A percentile compares a stretch with the other conserved stretches of the same genome.
These are phyloP conservation scores for Dactylellina drechsleri DNA, from an alignment of 2,329 filamentous ascomycete genomes.

Conservation along the genomic window DNA sequence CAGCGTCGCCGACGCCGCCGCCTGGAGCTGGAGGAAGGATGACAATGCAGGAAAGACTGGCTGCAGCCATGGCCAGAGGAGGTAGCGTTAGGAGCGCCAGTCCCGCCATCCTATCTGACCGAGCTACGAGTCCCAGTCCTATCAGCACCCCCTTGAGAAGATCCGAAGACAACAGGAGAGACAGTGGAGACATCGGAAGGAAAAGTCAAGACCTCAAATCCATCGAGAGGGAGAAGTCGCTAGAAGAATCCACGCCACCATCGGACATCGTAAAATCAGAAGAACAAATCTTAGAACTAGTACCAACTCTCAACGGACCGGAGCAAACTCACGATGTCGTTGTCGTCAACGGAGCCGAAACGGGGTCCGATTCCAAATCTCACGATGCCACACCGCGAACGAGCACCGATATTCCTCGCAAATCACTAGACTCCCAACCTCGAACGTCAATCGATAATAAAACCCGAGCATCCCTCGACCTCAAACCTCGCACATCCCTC, in stretches of 20 bases:
- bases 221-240: slow-evolving; percentile 54
- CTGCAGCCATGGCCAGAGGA: slow-evolving; percentile 83
- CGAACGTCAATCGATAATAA: slow-evolving; percentile 21
- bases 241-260: slow-evolving; percentile 28
- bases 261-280: slow-evolving; percentile 49
- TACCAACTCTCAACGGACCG: slow-evolving; percentile 63
- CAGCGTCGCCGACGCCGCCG: slow-evolving; percentile 64
- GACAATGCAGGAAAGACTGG: slow-evolving; percentile 81
- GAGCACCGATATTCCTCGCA: slow-evolving; percentile 36
- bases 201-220: slow-evolving; percentile 56
- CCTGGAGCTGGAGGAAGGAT: slow-evolving; percentile 65
- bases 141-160: slow-evolving; percentile 63
- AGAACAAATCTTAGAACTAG: slow-evolving; percentile 60
- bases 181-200: slow-evolving; percentile 54
- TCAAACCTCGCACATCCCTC: slow-evolving; percentile 26
- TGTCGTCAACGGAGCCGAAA: slow-evolving; percentile 24
- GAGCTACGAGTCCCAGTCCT: slow-evolving; percentile 62
- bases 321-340: slow-evolving; percentile 57
- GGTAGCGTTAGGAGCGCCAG: slow-evolving; percentile 65
- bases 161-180: slow-evolving; percentile 11
- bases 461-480: slow-evolving; percentile 22
- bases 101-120: slow-evolving; percentile 66
- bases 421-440: slow-evolving; percentile 32
- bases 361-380: slow-evolving; percentile 12
- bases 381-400: slow-evolving; percentile 13